Base-by-base conservation (phyloP, 2,329 filamentous ascomycete species). In the Sporothrix phasma region DNA sequence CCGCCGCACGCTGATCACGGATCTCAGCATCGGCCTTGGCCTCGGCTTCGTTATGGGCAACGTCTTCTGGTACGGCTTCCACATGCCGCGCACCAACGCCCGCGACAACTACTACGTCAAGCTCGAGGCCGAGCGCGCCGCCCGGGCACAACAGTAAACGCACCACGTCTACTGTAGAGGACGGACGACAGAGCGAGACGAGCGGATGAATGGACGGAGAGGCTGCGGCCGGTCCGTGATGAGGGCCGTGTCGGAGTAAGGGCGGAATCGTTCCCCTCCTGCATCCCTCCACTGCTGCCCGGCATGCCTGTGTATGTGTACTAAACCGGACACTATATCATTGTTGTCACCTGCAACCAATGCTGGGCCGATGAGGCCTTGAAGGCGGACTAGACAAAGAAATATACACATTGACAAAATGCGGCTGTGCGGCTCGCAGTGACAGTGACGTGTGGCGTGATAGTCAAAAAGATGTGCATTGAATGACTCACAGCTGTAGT, bases 31-130 rank as follows among this genome's bases (percentile, higher is more conserved):
- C 72, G 81, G 76, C 68, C 77, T 85, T 65, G 81, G 80, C 72
- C 71, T 81, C 66, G 83, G 83, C 66, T 78, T 82, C 69, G 75
- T 72, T 68, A 80, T 84, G 74, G 82, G 78, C 73, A 83, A 79
- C 73, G 72, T 74, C 68, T 85, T 79, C 77, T 85, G 83, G 83
- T 83, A 85, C 79, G 83, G 83, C 74, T 86, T 73, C 78, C 83
- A 86, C 77, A 76, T 84, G 72, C 83, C 83, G 69, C 82, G 83
- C 74, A 84, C 81, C 71, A 74, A 79, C 72, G 78, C 77, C 68
- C 83, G 83, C 72, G 83, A 86, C 76, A 76, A 75, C 74, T 80
- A 78, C 80, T 85, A 85, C 78, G 74, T 74, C 75, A 78, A 83
- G 75, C 76, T 84, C 67, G 83, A 85, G 78, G 77, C 79, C 70